Evolutionary conservation across 176 grass and related monocot genomes (phyloP).

Genomic region (Bothriochloa decipiens): DNA sequence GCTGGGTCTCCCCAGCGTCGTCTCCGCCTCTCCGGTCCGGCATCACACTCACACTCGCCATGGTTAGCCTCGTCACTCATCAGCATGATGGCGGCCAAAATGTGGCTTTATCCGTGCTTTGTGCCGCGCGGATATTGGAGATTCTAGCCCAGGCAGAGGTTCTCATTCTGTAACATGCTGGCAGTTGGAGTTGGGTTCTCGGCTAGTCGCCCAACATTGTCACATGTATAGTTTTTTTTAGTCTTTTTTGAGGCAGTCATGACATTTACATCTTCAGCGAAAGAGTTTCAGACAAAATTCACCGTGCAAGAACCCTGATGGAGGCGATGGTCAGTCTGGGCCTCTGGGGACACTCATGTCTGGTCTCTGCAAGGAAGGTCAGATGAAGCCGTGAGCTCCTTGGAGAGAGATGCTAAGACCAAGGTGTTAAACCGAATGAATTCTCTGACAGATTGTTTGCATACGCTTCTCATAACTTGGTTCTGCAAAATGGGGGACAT

Average conservation of each 20-base stretch:
- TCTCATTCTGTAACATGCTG: conserved; percentile 45
- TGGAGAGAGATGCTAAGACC: background rate
- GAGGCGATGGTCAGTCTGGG: conserved; percentile 17
- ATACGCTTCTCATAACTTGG: conserved; percentile 42
- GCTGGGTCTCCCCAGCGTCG: background rate
- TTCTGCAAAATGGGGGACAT: conserved; percentile 46
- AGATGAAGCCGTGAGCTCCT: conserved; percentile 10
- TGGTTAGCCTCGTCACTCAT: background rate
- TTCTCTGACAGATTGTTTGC: conserved; percentile 20
- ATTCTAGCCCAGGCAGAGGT: conserved; percentile 22
- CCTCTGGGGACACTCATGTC: background rate
- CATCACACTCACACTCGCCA: background rate
- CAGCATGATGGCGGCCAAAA: background rate
- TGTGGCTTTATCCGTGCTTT: conserved; percentile 6
- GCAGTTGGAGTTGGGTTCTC: background rate
- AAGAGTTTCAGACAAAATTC: conserved; percentile 35
- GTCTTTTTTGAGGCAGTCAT: too few species aligned
- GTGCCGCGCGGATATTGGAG: conserved; percentile 18
- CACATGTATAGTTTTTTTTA: background rate
- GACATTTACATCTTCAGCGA: conserved; percentile 23
- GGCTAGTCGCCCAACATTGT: conserved; percentile 20
- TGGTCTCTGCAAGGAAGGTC: background rate
- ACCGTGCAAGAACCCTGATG: conserved; percentile 21
- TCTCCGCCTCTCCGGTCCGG: background rate
- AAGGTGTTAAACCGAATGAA: background rate